Conservation (phyloP, 78 protist genomes). For the Dictyostelium brefeldianum region DNA sequence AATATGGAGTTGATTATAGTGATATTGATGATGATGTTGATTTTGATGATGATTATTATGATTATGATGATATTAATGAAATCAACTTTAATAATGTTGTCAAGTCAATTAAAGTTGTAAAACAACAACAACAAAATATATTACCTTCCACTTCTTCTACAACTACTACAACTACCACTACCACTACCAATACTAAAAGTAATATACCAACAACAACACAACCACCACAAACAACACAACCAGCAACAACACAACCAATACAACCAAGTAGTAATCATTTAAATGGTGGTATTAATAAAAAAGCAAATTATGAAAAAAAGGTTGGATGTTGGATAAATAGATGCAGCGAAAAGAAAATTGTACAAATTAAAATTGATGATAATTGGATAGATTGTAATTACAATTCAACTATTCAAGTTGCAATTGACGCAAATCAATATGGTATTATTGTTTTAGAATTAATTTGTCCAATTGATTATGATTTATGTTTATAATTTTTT, state of each 20-base stretch:
- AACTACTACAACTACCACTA: no score
- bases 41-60: not conserved
- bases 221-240: no score
- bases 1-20: not conserved
- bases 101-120: no score
- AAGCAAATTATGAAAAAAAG: not conserved
- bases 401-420: not conserved
- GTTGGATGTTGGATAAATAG: conserved; percentile 51
- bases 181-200: no score
- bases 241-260: not conserved
- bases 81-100: no score
- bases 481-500: not conserved
- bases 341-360: not conserved
- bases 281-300: not conserved
- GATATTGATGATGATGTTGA: not conserved
- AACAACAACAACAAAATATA: no score
- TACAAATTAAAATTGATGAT: conserved; percentile 21
- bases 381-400: not conserved
- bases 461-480: not conserved
- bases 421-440: not conserved
- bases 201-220: no score
- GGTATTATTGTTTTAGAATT: conserved; percentile 3
- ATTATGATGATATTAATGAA: not conserved
- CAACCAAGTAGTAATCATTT: not conserved
- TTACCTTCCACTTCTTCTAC: no score